Evolutionary conservation across 257 asterid species (phyloP).

Genomic region (Mentha longifolia): DNA sequence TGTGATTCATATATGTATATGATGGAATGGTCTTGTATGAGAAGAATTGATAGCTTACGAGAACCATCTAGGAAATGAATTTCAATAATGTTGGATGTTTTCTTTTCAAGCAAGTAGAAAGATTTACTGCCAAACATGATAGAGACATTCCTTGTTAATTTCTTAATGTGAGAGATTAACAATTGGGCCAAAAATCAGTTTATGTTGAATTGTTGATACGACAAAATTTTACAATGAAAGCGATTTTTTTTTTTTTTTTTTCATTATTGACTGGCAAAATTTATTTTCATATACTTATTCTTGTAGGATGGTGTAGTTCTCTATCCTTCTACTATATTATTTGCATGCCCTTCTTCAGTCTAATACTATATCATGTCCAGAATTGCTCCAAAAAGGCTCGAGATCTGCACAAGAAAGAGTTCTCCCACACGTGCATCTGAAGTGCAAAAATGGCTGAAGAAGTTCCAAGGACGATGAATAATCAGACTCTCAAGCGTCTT

Average conservation of each 20-base stretch:
- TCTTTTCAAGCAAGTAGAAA: no score
- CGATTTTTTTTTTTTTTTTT: no score
- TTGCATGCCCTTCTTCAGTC: background rate
- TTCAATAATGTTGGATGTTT: no score
- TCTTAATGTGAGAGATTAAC: background rate
- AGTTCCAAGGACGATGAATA: background rate
- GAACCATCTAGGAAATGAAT: background rate
- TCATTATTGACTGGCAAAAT: no score
- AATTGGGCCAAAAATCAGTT: background rate
- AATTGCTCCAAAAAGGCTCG: slow-evolving; percentile 2
- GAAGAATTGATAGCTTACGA: background rate
- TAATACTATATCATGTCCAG: background rate
- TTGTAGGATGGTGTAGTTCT: background rate
- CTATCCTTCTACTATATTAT: background rate
- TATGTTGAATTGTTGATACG: background rate
- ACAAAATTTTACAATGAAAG: no score
- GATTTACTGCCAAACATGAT: background rate
- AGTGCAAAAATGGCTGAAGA: slow-evolving; percentile 24
- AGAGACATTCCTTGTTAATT: background rate
- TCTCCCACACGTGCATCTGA: background rate
- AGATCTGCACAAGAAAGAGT: background rate
- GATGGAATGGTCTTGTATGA: background rate
- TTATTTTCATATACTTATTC: no score
- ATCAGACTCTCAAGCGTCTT: background rate
- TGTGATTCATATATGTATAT: background rate